Percentiles rank a stretch among this genome's conserved stretches.
These are phyloP conservation scores for Venturiaceae sp. DNA, from an alignment of 2,329 filamentous ascomycete species.

Conservation along the genomic window DNA sequence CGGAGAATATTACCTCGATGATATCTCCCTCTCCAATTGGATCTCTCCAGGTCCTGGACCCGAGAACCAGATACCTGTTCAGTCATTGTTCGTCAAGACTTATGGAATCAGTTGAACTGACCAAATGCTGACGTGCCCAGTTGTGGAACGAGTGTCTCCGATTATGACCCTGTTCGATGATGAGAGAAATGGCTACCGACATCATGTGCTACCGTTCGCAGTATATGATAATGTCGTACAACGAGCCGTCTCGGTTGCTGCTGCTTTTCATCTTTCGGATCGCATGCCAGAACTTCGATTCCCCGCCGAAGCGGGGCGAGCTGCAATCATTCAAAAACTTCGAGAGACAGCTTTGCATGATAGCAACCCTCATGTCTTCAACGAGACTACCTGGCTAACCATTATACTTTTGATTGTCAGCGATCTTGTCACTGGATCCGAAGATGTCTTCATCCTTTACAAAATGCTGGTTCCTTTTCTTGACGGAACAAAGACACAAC, in stretches of 20 bases:
- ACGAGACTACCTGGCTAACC: constrained; percentile 22
- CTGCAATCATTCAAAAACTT: constrained; percentile 27
- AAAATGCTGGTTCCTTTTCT: neutral
- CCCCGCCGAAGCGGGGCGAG: constrained; percentile 24
- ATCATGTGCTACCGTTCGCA: constrained; percentile 29
- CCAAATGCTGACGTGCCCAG: constrained; percentile 12
- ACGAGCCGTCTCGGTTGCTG: constrained; percentile 28
- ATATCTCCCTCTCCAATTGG: constrained; percentile 10
- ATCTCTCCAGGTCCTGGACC: constrained; percentile 17
- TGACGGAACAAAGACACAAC: neutral
- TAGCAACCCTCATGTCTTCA: constrained; percentile 24
- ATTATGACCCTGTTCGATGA: constrained; percentile 31
- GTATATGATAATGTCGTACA: constrained; percentile 25
- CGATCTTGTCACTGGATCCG: constrained; percentile 31
- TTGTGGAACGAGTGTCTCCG: constrained; percentile 26
- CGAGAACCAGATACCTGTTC: constrained; percentile 24
- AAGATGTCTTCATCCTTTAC: constrained; percentile 14
- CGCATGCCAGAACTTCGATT: constrained; percentile 20
- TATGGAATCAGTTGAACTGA: neutral
- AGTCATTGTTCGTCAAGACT: constrained; percentile 20
- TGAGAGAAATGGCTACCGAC: constrained; percentile 27
- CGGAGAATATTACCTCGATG: neutral
- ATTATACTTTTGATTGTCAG: constrained; percentile 30
- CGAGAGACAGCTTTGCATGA: constrained; percentile 17
- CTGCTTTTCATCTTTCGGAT: constrained; percentile 29